These are phyloP conservation scores for Fusarium longipes DNA, from an alignment of 2,329 filamentous ascomycete species.

Conservation along the genomic window DNA sequence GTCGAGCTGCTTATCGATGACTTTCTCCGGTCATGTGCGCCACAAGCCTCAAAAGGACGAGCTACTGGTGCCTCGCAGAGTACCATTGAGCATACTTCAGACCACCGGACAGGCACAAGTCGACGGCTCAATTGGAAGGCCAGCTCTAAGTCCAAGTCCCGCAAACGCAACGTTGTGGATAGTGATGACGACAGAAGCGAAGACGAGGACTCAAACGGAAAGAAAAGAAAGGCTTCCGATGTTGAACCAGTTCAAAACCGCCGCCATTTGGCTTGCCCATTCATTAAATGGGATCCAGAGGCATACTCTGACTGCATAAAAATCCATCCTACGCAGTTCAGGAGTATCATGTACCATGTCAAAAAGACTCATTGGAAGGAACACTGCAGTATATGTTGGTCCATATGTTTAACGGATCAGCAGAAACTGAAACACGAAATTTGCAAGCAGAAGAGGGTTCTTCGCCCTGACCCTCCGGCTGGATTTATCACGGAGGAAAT, in stretches of 20 bases:
- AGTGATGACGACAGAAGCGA: background rate
- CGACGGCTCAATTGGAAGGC: accelerated
- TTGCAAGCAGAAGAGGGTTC: too few species aligned
- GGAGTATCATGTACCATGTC: background rate
- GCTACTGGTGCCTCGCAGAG: background rate
- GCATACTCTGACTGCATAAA: accelerated
- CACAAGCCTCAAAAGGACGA: background rate
- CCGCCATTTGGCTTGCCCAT: constrained; percentile 8
- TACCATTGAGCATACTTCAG: too few species aligned
- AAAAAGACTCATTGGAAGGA: background rate
- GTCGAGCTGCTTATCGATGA: background rate
- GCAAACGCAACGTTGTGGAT: background rate
- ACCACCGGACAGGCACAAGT: background rate
- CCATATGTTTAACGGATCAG: background rate
- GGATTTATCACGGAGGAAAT: background rate
- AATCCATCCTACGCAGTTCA: background rate
- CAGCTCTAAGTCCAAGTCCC: accelerated
- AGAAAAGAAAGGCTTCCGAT: background rate
- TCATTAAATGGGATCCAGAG: background rate
- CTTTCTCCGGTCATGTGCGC: background rate
- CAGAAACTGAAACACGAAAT: background rate
- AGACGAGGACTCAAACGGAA: background rate
- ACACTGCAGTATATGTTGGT: background rate
- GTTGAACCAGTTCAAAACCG: accelerated
- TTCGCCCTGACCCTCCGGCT: background rate